Base-by-base conservation (phyloP, 495 filamentous ascomycete genomes). In the Annulohypoxylon bovei region DNA sequence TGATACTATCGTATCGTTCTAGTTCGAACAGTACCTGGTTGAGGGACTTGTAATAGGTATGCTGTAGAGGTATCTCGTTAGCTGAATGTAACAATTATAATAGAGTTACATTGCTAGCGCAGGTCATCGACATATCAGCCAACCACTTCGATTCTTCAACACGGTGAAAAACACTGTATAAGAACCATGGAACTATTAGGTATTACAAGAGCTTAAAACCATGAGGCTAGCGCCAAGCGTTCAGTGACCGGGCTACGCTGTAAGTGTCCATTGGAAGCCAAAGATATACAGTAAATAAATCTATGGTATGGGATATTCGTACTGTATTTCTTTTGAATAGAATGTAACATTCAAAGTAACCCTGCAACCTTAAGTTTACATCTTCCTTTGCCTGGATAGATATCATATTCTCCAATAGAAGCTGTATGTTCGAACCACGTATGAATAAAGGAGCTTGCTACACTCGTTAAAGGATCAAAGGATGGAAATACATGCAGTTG, bases 31-130 rank as follows among this genome's bases (percentile, higher is more conserved):
- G 22, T 47, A 47, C 44, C 44, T 47, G 7, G 44, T 47, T 23
- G 8, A 14, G 11, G 23, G 42, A 18, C 44, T 47, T 25, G 44
- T 9, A 25, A 25, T 25, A 22, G 20, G 44, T 47, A 25, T 25
- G 44, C 18, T 6, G 20, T 3, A 23, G 44, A 47, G 4, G 44
- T 47, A 47, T 47, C 8, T 18, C 44, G 44, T 47, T 52, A 52
- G 47, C 47, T 16, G 27, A 14, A 18, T 11, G 12, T 30, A 25
- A 30, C 20, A 9, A 27, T 4, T 49, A 49, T 49, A 27, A 16
- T 27, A 25, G 47, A 30, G 47, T 52, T 52, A n/a, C 47, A 52
- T 52, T 30, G 30, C 25, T 52, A 52, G 47, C 27, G 47, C 27
- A 30, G 47, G n/a, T 52, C 44, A 7, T 52, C 12, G 27, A 52